Base-by-base conservation (phyloP, 2,329 filamentous ascomycete genomes). In the Aspergillus glaucus region DNA sequence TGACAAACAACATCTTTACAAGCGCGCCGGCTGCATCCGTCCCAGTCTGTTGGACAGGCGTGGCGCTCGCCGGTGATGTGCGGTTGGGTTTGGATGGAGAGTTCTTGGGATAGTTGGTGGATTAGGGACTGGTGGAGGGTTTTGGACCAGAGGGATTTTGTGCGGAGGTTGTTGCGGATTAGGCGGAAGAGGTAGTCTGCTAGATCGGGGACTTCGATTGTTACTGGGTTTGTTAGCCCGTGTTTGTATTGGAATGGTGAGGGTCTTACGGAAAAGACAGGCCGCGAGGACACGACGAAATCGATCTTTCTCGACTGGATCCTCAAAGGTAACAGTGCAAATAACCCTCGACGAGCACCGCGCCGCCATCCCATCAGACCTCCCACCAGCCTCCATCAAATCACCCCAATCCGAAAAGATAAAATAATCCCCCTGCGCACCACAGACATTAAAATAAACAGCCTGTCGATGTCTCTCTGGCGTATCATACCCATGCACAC, bases 381-480 rank as follows among this genome's bases (percentile, higher is more conserved):
- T 49, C 24, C 50, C 46, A 3, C 53, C 55, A 6, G 48, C 47
- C 4, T 45, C 45, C 9, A 50, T 37, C 19, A 46, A 50, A 32
- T 62, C 55, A 2, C n/a, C 37, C 50, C 51, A 60, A 44, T 68
- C 63, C 3, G 57, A 50, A 47, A 69, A 69, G n/a, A 69, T 52
- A 47, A 68, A 68, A 46, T 69, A 69, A 32, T 69, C 66, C 6
- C 63, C 66, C 30, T 45, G 42, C 1, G 49, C 21, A 2, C 39
- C 22, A n/a, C 59, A 56, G 24, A 52, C 52, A 36, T 54, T 59
- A 50, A 67, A 65, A 48, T 58, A 59, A 15, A 69, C 46, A 1
- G 65, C 62, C 47, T 69, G 66, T 10, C 66, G 63, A 50, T 68
- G 64, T 7, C 67, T 63, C 52, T 70, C 68, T 28, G 64, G 60